These are phyloP conservation scores for Alloteropsis angusta DNA, from an alignment of 202 grass and related monocot species.

Conservation along the genomic window DNA sequence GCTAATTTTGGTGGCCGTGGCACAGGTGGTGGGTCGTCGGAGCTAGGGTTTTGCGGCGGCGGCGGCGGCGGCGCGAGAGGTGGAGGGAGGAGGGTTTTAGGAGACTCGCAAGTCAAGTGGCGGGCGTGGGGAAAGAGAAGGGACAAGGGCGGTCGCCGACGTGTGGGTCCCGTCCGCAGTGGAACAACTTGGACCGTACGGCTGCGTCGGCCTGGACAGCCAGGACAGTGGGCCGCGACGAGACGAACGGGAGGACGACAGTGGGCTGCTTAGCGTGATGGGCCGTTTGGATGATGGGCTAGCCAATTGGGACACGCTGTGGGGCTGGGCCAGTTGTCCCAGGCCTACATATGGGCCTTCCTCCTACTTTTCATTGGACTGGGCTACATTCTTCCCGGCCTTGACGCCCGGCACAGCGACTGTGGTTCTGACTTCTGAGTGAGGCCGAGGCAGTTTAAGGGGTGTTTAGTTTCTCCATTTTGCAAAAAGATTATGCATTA, in stretches of 20 bases:
- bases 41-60: not conserved
- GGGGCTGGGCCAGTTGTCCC: not conserved
- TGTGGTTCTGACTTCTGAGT: not conserved
- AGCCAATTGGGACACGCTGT: too few relatives aligned
- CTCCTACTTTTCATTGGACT: not conserved
- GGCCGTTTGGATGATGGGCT: not conserved
- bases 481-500: too few relatives aligned
- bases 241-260: not conserved
- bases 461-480: too few relatives aligned
- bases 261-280: not conserved
- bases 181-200: not conserved
- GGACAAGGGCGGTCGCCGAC: not conserved
- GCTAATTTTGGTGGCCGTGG: not conserved
- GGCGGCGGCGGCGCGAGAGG: slow-evolving; percentile 13
- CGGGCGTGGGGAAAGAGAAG: not conserved
- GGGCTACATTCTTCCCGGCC: too few relatives aligned
- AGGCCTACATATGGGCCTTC: not conserved
- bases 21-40: not conserved
- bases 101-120: not conserved
- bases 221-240: not conserved
- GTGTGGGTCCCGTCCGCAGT: not conserved
- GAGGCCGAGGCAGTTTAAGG: not conserved
- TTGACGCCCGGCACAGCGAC: not conserved
- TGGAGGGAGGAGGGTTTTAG: slow-evolving; percentile 19
- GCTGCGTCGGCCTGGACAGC: not conserved